phyloP scores from a whole-genome alignment of 2,329 filamentous ascomycete genomes.

The Scopulariopsis brevicaulis region DNA sequence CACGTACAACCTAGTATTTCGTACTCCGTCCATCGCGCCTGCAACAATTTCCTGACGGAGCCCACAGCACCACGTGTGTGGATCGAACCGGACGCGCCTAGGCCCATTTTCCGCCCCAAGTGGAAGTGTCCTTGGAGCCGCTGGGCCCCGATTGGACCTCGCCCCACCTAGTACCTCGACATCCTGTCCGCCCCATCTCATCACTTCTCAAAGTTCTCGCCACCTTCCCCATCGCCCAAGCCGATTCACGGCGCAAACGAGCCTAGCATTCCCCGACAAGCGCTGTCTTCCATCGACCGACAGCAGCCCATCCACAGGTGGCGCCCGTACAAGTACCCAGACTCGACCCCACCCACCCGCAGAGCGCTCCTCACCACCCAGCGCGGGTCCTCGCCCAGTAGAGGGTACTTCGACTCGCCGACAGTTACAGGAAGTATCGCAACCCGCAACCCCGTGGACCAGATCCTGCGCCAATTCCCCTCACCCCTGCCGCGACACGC shows the following conservation, averaged over 20 bases:
- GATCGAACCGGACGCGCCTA: neutral
- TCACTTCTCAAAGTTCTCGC: neutral
- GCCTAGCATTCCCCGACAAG: neutral
- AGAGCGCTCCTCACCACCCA: neutral
- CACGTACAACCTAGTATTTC: too few species aligned
- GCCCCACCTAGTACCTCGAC: neutral
- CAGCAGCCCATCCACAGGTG: neutral
- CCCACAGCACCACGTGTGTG: neutral
- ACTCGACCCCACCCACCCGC: neutral
- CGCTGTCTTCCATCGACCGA: neutral
- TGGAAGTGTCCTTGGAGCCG: neutral
- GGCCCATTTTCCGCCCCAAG: neutral
- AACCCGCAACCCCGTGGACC: neutral
- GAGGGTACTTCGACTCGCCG: neutral
- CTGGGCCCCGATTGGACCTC: neutral
- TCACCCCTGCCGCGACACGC: neutral
- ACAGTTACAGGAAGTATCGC: neutral
- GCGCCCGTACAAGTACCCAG: neutral
- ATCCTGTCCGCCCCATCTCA: neutral
- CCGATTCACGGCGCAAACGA: neutral
- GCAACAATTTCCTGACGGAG: too few species aligned
- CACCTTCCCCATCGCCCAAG: neutral
- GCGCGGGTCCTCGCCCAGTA: neutral
- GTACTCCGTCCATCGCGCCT: too few species aligned
- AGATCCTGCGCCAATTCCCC: neutral